Evolutionary conservation across 164 flowering plant species (phyloP).

Genomic region (Nymphaea thermarum): DNA sequence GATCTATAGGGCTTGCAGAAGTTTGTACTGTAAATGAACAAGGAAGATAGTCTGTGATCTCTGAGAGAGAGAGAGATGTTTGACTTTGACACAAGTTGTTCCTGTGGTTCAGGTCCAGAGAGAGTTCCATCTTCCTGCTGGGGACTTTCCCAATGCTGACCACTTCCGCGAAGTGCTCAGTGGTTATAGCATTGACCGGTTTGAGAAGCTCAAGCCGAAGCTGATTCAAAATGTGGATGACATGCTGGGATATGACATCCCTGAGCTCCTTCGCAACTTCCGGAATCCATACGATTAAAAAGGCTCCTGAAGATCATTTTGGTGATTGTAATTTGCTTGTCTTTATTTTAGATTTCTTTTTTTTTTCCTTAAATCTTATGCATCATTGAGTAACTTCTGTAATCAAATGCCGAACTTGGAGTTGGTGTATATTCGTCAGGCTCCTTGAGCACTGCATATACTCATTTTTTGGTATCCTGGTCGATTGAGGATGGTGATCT

Average conservation of each 20-base stretch:
- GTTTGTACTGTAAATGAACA: too few species aligned
- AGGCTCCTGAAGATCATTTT: background rate
- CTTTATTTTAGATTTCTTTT: background rate
- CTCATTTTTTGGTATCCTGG: too few species aligned
- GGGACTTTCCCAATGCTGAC: constrained; percentile 87
- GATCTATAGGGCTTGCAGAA: too few species aligned
- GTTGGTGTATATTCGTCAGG: background rate
- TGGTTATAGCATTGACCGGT: constrained; percentile 77
- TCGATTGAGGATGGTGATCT: too few species aligned
- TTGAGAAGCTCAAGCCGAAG: constrained; percentile 85
- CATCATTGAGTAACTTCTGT: background rate
- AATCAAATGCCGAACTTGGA: background rate
- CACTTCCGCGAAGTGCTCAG: constrained; percentile 63
- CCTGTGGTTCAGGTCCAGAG: constrained; percentile 47
- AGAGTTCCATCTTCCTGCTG: constrained; percentile 49
- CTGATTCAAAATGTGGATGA: constrained; percentile 87
- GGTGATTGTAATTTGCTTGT: background rate
- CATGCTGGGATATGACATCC: constrained; percentile 93
- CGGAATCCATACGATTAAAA: constrained; percentile 19
- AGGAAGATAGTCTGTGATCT: too few species aligned
- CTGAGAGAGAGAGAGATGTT: background rate
- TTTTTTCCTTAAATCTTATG: background rate
- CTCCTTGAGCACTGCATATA: too few species aligned
- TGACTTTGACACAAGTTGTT: background rate
- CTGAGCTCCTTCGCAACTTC: constrained; percentile 73